phyloP scores from a whole-genome alignment of 1,139 yeast genomes.

The Zhuliangozyma blackwelliae region DNA sequence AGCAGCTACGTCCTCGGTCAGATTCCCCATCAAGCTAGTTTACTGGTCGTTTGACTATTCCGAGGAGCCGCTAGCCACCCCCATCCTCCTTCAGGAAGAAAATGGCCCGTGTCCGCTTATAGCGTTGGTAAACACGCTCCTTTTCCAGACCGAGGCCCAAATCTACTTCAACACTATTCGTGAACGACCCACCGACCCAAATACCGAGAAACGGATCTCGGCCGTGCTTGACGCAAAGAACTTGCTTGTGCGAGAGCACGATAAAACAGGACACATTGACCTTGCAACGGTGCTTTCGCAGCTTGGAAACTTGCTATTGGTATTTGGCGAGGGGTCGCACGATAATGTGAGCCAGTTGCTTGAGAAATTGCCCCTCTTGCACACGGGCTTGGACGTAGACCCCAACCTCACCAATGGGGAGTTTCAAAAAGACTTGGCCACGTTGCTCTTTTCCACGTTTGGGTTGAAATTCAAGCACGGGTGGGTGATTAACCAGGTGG shows the following conservation, averaged over 20 bases:
- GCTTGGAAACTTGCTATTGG: slow-evolving; percentile 42
- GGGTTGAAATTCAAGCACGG: slow-evolving; percentile 47
- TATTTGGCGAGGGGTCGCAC: slow-evolving; percentile 14
- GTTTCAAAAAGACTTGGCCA: slow-evolving; percentile 44
- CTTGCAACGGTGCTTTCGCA: slow-evolving; percentile 35
- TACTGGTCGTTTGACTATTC: slow-evolving; percentile 19
- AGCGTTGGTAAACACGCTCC: slow-evolving; percentile 64
- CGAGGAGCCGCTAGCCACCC: slow-evolving; percentile 28
- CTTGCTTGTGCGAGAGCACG: slow-evolving; percentile 17
- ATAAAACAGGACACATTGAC: slow-evolving; percentile 18
- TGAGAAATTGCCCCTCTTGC: slow-evolving; percentile 56
- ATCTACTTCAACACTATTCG: neutral
- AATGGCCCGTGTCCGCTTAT: slow-evolving; percentile 91
- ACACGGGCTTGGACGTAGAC: slow-evolving; percentile 70
- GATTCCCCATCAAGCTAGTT: slow-evolving; percentile 21
- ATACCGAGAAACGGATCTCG: neutral
- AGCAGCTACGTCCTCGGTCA: slow-evolving; percentile 2
- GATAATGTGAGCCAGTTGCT: slow-evolving; percentile 35
- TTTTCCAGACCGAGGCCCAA: slow-evolving; percentile 3
- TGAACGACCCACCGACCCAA: neutral
- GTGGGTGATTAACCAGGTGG: slow-evolving; percentile 37
- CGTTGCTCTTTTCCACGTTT: slow-evolving; percentile 33
- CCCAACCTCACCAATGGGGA: slow-evolving; percentile 62
- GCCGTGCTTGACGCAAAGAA: slow-evolving; percentile 20
- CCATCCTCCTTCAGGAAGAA: slow-evolving; percentile 71